Conservation (phyloP, 106 monocot species). For the Allium sativum region DNA sequence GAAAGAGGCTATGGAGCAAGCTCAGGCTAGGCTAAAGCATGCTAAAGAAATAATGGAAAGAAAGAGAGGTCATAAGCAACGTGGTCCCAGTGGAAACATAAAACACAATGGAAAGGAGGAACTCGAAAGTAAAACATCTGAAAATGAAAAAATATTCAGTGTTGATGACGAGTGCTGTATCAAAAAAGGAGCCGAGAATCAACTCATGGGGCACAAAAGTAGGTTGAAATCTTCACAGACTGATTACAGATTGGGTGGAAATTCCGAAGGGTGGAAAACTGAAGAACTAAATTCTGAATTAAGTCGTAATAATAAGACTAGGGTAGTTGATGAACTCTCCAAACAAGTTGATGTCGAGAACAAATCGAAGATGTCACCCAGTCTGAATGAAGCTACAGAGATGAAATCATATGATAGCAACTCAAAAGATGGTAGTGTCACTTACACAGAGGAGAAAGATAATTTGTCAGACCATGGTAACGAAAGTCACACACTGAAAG, state of each 20-base stretch:
- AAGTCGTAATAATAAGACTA: conserved; percentile 21
- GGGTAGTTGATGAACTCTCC: neutral
- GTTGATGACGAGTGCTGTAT: conserved; percentile 1
- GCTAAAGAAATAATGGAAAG: conserved; percentile 75
- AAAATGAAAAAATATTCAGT: conserved; percentile 8
- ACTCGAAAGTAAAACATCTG: conserved; percentile 9
- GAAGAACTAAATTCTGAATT: conserved; percentile 56
- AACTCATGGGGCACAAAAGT: conserved; percentile 3
- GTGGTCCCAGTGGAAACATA: conserved; percentile 10
- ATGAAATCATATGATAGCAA: conserved; percentile 5
- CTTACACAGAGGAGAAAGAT: conserved; percentile 10
- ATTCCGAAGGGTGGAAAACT: conserved; percentile 50
- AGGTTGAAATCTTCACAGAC: neutral
- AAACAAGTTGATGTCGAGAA: no score
- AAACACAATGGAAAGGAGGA: conserved; percentile 14
- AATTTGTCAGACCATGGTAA: conserved; percentile 6
- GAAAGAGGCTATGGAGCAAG: conserved; percentile 94
- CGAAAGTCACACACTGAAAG: neutral
- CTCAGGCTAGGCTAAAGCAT: conserved; percentile 57
- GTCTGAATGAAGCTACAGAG: conserved; percentile 5
- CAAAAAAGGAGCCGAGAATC: conserved; percentile 7
- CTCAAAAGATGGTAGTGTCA: conserved; percentile 8
- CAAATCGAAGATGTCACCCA: conserved; percentile 5
- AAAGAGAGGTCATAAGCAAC: conserved; percentile 40
- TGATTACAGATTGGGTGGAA: neutral